Conservation (phyloP, 2,329 filamentous ascomycete species). For the Trichocomaceae sp. region DNA sequence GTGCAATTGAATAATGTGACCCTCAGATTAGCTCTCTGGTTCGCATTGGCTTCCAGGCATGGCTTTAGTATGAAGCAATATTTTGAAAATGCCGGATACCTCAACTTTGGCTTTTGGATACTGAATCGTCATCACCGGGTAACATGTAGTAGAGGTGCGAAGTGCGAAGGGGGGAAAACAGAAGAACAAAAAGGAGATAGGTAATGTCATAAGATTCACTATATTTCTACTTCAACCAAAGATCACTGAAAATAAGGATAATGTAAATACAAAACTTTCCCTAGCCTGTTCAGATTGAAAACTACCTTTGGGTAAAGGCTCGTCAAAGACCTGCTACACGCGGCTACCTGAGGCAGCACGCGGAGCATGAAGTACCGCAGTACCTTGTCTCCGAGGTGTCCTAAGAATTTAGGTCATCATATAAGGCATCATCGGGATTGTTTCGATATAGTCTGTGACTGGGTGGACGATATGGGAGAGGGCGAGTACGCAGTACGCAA, state of each 20-base stretch:
- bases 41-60: conserved; percentile 39
- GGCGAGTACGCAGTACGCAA: neutral
- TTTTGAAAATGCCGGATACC: conserved; percentile 31
- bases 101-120: conserved; percentile 43
- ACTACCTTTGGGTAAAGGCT: conserved; percentile 33
- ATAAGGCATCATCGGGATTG: conserved; percentile 18
- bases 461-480: neutral
- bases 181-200: neutral
- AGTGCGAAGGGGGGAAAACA: neutral
- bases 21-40: conserved; percentile 44
- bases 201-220: neutral
- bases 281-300: conserved; percentile 37
- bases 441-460: neutral
- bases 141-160: neutral
- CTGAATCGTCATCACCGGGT: conserved; percentile 34
- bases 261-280: conserved; percentile 9
- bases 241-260: neutral
- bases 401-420: conserved; percentile 24
- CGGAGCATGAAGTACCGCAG: conserved; percentile 21
- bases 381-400: conserved; percentile 24
- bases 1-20: conserved; percentile 12
- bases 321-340: conserved; percentile 34
- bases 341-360: conserved; percentile 27
- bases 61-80: neutral
- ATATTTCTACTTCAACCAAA: neutral